phyloP scores from a whole-genome alignment of 257 asterid species.

The Salvia rosmarinus region DNA sequence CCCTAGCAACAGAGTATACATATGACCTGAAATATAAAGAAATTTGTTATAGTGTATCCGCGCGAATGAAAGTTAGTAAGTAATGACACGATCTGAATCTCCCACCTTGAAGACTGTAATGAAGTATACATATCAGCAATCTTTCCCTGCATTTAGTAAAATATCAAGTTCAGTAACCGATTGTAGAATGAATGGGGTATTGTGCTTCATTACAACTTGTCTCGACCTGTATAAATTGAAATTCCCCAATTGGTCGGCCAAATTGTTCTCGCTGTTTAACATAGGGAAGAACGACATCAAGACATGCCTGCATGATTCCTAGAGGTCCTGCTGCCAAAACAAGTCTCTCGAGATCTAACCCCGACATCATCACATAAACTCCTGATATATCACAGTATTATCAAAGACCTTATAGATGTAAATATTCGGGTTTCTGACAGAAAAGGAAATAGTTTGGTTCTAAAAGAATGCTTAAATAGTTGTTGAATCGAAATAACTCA shows the following conservation, averaged over 20 bases:
- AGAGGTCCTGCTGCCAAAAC: constrained; percentile 96
- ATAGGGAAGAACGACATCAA: constrained; percentile 92
- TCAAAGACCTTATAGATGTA: constrained; percentile 21
- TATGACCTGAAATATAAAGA: constrained; percentile 62
- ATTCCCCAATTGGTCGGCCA: constrained; percentile 89
- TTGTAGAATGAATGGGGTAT: constrained; percentile 3
- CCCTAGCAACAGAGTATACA: constrained; percentile 94
- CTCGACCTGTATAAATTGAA: constrained; percentile 85
- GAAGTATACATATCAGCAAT: constrained; percentile 95
- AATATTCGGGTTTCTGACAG: constrained; percentile 3
- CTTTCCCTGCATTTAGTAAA: constrained; percentile 72
- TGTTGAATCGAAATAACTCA: not conserved
- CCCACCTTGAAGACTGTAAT: constrained; percentile 89
- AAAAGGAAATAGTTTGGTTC: too few relatives aligned
- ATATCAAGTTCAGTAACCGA: constrained; percentile 14
- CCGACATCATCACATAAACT: constrained; percentile 98
- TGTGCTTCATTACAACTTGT: constrained; percentile 8
- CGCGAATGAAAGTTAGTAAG: not conserved
- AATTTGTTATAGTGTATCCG: constrained; percentile 6
- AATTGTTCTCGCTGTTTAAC: constrained; percentile 89
- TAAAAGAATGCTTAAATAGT: too few relatives aligned
- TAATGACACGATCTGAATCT: constrained; percentile 9
- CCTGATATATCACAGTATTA: constrained; percentile 53
- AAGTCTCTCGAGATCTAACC: constrained; percentile 94
- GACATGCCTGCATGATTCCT: constrained; percentile 97